These are phyloP conservation scores for Coleophoma crateriformis DNA, from an alignment of 2,329 filamentous ascomycete species.

Conservation along the genomic window DNA sequence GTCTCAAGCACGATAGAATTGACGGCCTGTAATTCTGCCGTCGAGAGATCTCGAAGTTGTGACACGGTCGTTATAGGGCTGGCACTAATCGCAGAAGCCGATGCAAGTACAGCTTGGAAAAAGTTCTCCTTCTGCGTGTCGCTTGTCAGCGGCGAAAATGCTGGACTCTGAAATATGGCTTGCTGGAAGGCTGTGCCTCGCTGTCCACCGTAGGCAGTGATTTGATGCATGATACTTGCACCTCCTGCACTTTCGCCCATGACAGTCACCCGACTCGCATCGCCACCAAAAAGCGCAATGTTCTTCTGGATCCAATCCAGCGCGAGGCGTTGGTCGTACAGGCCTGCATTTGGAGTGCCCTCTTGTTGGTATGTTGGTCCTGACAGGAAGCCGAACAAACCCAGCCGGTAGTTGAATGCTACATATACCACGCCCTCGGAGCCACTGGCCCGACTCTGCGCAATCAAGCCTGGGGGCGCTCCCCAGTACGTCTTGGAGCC, in stretches of 20 bases:
- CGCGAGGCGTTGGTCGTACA: constrained; percentile 46
- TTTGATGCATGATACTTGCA: constrained; percentile 45
- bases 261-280: constrained; percentile 38
- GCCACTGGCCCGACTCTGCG: constrained; percentile 15
- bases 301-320: constrained; percentile 48
- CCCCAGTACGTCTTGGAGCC: constrained; percentile 31
- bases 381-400: constrained; percentile 34
- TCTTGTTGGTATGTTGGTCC: constrained; percentile 34
- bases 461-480: constrained; percentile 31
- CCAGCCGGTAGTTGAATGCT: constrained; percentile 27
- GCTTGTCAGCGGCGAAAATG: constrained; percentile 9
- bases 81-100: constrained; percentile 25
- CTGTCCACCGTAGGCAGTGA: constrained; percentile 41
- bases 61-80: constrained; percentile 4
- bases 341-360: constrained; percentile 39
- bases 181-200: constrained; percentile 31
- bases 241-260: constrained; percentile 44
- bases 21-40: background rate
- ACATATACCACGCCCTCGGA: constrained; percentile 29
- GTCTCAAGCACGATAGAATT: constrained; percentile 4
- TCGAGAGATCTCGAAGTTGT: constrained; percentile 2
- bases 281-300: constrained; percentile 47
- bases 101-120: constrained; percentile 27
- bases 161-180: constrained; percentile 23
- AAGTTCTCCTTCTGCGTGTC: constrained; percentile 8